Conservation (phyloP, 495 filamentous ascomycete genomes). For the Hapsidospora chrysogenum region DNA sequence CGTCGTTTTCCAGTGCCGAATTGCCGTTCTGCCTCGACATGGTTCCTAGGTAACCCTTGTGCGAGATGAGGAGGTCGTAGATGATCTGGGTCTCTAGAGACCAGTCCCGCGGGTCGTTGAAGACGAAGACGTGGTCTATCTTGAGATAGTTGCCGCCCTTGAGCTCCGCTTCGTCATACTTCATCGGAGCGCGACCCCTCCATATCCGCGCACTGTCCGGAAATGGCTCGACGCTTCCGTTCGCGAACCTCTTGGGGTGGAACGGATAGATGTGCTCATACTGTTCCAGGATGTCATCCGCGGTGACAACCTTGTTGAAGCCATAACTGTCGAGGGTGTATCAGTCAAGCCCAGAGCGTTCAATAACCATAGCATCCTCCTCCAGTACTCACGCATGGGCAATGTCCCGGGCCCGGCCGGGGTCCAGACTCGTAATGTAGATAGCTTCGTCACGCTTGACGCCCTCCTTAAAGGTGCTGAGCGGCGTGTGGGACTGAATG, state of each 20-base stretch:
- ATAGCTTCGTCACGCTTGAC: constrained; percentile 46
- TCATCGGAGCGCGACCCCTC: constrained; percentile 7
- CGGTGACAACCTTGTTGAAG: constrained; percentile 70
- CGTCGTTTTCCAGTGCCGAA: constrained; percentile 44
- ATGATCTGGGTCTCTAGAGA: constrained; percentile 73
- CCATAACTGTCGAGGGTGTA: constrained; percentile 55
- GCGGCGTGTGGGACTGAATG: constrained; percentile 87
- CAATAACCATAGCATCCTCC: neutral
- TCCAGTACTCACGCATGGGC: constrained; percentile 32
- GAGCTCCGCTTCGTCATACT: constrained; percentile 6
- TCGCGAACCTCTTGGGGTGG: constrained; percentile 41
- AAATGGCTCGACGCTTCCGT: constrained; percentile 48
- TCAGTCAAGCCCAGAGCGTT: no score
- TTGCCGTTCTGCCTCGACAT: constrained; percentile 48
- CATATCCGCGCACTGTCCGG: constrained; percentile 10
- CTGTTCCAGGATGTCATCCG: constrained; percentile 62
- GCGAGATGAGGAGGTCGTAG: constrained; percentile 62
- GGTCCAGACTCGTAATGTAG: constrained; percentile 67
- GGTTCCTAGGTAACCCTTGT: constrained; percentile 59
- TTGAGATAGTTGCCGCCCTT: constrained; percentile 32
- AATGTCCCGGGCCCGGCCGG: constrained; percentile 56
- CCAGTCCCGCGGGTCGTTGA: constrained; percentile 89
- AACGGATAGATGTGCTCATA: constrained; percentile 73
- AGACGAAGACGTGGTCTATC: constrained; percentile 76
- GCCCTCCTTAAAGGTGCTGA: constrained; percentile 25